Base-by-base conservation (phyloP, 2,329 filamentous ascomycete genomes). In the Coniosporium tulheliwenetii region DNA sequence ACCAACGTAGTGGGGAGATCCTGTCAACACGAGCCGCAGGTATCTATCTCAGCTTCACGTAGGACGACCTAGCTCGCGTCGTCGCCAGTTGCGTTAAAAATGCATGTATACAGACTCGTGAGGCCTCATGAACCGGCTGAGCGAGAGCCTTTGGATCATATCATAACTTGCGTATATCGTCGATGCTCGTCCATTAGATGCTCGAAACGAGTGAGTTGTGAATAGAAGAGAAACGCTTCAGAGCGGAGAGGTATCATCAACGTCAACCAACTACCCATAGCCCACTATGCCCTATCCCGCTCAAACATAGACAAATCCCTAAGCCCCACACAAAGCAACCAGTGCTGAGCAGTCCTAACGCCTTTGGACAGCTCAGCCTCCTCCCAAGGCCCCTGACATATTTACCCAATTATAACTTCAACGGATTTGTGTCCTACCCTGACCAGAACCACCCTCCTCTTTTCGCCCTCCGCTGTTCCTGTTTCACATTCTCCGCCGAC, bases 371-470 rank as follows among this genome's bases (percentile, higher is more conserved):
- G 12, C 12, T 5, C 33, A n/a, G 14, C 12, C 10, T 8, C 7
- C 12, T 15, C 12, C 33, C 33, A 35, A 5, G 12, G 5, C 12
- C 33, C 33, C 10, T n/a, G 12, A 35, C 33, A n/a, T 15, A 10
- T n/a, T n/a, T n/a, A n/a, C 12, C 5, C 14, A n/a, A n/a, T 15
- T 10, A 5, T 15, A 35, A 35, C 33, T 35, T 15, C 33, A 15
- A n/a, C 7, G 10, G 7, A 7, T 10, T n/a, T 2, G 7, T 13
- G 5, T 7, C n/a, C 19, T 19, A 39, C 12, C 30, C 30, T 10
- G 37, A 39, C 45, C 45, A 46, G 38, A 46, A 47, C 45, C 45
- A 46, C 5, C 44, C 41, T n/a, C 41, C 35, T 30, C 37, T 41
- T 38, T 39, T 41, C 19, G 33, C 37, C 12, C 32, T 39, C 31